These are phyloP conservation scores for Taphrina confusa DNA, from an alignment of 1,139 yeast species.

Conservation along the genomic window DNA sequence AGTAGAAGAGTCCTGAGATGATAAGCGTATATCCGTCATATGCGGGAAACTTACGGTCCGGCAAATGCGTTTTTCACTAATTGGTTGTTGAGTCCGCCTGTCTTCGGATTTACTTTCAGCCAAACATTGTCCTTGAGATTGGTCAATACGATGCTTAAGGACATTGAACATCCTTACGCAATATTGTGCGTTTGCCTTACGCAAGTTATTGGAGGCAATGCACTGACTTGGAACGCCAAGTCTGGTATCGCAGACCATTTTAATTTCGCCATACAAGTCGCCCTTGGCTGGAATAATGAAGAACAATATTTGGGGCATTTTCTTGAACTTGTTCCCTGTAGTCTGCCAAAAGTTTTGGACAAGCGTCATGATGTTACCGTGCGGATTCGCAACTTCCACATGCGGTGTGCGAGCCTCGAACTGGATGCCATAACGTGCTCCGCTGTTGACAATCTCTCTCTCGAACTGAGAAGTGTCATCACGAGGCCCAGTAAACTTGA, in stretches of 20 bases:
- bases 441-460: constrained; percentile 1
- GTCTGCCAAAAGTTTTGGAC: constrained; percentile 33
- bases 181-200: constrained; percentile 31
- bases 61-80: neutral
- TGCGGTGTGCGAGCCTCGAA: constrained; percentile 23
- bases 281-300: constrained; percentile 35
- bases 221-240: constrained; percentile 38
- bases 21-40: constrained; percentile 20
- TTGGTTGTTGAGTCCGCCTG: constrained; percentile 40
- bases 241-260: constrained; percentile 36
- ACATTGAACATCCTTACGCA: too few species aligned
- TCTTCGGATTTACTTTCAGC: constrained; percentile 42
- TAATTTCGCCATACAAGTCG: constrained; percentile 38
- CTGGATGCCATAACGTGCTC: constrained; percentile 6
- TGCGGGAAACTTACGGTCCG: constrained; percentile 21
- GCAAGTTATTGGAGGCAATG: constrained; percentile 35
- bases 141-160: too few species aligned
- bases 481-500: constrained; percentile 36
- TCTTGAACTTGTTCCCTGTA: constrained; percentile 35
- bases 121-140: constrained; percentile 42
- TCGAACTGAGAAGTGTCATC: constrained; percentile 22
- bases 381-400: constrained; percentile 19
- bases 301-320: constrained; percentile 37
- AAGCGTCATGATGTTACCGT: constrained; percentile 26
- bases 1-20: constrained; percentile 42